Evolutionary conservation across 257 asterid species (phyloP).

Genomic region (Lycium ferocissimum): DNA sequence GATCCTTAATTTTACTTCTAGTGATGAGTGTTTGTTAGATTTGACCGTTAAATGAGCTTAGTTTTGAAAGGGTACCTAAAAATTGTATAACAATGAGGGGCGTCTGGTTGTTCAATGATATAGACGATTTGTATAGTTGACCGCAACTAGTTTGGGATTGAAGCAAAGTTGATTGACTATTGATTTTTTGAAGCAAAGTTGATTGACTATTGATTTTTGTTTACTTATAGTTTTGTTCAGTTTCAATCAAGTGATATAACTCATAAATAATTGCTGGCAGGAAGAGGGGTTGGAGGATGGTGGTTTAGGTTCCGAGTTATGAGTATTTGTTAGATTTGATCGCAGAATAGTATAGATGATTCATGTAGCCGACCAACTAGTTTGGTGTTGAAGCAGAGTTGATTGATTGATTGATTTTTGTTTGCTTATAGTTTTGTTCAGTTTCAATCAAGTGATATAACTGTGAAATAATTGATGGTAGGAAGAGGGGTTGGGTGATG

Average conservation of each 20-base stretch:
- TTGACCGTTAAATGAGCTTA: no score
- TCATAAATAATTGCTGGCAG: neutral
- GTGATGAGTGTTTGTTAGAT: no score
- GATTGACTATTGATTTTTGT: neutral
- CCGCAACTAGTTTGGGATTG: no score
- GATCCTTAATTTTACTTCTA: no score
- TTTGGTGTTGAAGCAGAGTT: neutral
- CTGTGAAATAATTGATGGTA: neutral
- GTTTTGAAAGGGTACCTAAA: no score
- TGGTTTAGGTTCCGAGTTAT: neutral
- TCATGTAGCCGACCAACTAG: neutral
- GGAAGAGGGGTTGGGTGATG: neutral
- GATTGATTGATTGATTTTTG: neutral
- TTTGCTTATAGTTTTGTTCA: neutral
- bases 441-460: neutral
- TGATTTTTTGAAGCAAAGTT: no score
- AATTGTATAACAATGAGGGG: no score
- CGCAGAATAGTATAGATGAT: neutral
- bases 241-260: neutral
- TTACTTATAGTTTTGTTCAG: neutral
- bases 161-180: no score
- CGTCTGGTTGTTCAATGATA: no score
- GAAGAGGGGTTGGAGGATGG: neutral
- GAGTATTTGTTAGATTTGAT: neutral
- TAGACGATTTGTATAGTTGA: no score